Conservation (phyloP, 352 stramenopile genomes). For the Phytophthora vignae region DNA sequence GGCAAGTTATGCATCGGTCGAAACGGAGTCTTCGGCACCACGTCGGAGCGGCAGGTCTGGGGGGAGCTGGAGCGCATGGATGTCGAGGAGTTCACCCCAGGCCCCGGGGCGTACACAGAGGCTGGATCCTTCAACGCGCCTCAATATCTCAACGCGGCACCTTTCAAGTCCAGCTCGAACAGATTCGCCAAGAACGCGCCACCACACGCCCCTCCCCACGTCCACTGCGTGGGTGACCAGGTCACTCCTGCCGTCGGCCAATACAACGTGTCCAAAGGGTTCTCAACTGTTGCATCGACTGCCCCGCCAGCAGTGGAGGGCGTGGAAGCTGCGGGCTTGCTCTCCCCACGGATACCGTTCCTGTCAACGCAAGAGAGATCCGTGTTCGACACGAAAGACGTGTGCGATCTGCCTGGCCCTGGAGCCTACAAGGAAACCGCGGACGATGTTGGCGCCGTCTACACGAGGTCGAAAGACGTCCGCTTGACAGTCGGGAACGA, state of each 20-base stretch:
- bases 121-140: slow-evolving; percentile 44
- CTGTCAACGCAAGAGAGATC: slow-evolving; percentile 52
- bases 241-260: slow-evolving; percentile 57
- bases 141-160: slow-evolving; percentile 49
- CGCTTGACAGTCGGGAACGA: slow-evolving; percentile 60
- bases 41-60: slow-evolving; percentile 77
- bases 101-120: slow-evolving; percentile 66
- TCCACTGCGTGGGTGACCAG: slow-evolving; percentile 59
- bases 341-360: slow-evolving; percentile 44
- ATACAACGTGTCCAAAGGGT: slow-evolving; percentile 50
- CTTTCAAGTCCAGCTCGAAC: slow-evolving; percentile 67
- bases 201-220: slow-evolving; percentile 55
- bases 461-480: slow-evolving; percentile 49
- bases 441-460: slow-evolving; percentile 11
- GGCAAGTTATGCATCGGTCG: slow-evolving; percentile 61
- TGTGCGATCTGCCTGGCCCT: slow-evolving; percentile 55
- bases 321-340: slow-evolving; percentile 7
- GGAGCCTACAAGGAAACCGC: slow-evolving; percentile 49
- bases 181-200: slow-evolving; percentile 56
- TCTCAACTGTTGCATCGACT: slow-evolving; percentile 22
- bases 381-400: slow-evolving; percentile 53
- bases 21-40: slow-evolving; percentile 80
- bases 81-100: slow-evolving; percentile 56
- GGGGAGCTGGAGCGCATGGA: slow-evolving; percentile 60
- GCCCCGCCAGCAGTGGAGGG: background rate